Evolutionary conservation across 140 eudicot genomes (phyloP), one percentile per base, ranked within the genome.

Genomic region (Flaveria floridana): DNA sequence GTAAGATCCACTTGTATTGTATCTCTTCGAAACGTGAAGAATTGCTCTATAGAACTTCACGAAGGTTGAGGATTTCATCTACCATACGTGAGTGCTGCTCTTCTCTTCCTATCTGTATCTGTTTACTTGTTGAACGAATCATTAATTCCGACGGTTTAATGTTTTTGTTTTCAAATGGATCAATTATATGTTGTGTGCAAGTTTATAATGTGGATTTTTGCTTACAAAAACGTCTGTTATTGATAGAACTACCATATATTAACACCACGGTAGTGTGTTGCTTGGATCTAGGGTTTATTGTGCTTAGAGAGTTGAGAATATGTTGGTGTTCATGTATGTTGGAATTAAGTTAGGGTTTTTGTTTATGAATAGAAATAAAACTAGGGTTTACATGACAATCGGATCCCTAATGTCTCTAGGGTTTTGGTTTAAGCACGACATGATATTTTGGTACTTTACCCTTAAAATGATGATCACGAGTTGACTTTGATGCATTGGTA

Each of bases 281-380:
- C 4, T 78, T 78, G 72, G 82, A 78, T 61, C 67, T 78, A 62
- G 77, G 78, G 77, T 51, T 71, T 71, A 10, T 28, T 30, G 19
- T 46, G 71, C 15, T 70, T 26, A 58, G 55, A 47, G 19, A 61
- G 44, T 50, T 15, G 16, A 28, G 16, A 26, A 57, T 48, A 1
- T 47, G 56, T 12, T 30, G 73, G 34, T 59, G 30, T 14, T 48
- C 30, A 62, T 2, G 34, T 59, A 2, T 47, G 72, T 28, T 78
- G 71, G 77, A 71, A 63, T 48, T 0, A 72, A 47, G 51, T 71
- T 78, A 64, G 78, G 78, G 73, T 71, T 78, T 78, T 34, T 56
- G 68, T 26, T 13, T 62, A 71, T 68, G 58, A 42, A 70, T 44
- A 50, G 47, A 51, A 34, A 1, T 51, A 25, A 37, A 77, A 69